These are phyloP conservation scores for Puccinia polysora DNA, from an alignment of 1,284 basidiomycete species.

Conservation along the genomic window DNA sequence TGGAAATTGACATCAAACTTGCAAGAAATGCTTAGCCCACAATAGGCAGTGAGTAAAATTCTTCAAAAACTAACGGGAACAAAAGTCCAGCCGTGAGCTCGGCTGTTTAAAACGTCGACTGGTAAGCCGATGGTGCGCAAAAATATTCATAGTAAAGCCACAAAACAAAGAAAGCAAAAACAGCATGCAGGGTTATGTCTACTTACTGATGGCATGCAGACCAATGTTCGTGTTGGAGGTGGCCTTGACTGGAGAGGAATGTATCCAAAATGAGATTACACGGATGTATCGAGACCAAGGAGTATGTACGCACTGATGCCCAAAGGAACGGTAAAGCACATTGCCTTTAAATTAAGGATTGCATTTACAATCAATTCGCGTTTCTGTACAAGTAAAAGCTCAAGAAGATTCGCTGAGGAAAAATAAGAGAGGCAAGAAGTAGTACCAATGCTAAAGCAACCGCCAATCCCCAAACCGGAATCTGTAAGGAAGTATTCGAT, in stretches of 20 bases:
- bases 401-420: background rate
- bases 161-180: background rate
- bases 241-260: conserved; percentile 16
- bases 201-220: conserved; percentile 35
- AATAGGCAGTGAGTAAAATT: too few relatives aligned
- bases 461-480: conserved; percentile 35
- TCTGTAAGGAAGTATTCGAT: background rate
- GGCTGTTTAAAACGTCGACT: conserved; percentile 12
- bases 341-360: conserved; percentile 26
- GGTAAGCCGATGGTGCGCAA: background rate
- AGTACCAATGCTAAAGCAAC: conserved; percentile 28
- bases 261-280: background rate
- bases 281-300: background rate
- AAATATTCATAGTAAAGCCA: background rate
- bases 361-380: background rate
- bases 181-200: background rate
- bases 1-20: too few relatives aligned
- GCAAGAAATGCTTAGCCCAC: too few relatives aligned
- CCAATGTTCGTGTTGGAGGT: conserved; percentile 31
- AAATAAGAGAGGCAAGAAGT: background rate
- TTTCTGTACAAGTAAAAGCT: background rate
- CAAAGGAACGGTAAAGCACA: conserved; percentile 34
- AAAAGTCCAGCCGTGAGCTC: conserved; percentile 37
- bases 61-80: conserved; percentile 33
- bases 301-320: conserved; percentile 20